Evolutionary conservation across 306 rosid genomes (phyloP), one percentile per base, ranked within the genome.

Genomic region (Oxytropis ochrocephala): DNA sequence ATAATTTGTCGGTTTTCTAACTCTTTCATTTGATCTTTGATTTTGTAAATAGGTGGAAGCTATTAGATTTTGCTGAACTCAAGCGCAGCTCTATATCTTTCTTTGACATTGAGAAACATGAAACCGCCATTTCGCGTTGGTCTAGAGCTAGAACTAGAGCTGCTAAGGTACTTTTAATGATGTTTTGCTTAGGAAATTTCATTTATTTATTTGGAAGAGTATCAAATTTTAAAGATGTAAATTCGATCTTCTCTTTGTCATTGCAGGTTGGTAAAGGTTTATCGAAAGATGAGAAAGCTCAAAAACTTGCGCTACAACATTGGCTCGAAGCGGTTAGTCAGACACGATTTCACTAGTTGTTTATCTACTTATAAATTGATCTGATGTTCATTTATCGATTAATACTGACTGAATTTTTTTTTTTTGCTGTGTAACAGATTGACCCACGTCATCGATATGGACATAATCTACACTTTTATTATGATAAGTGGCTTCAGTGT

Each of bases 391-490:
- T 69, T 69, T 69, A 44, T 69, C 47, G 33, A 49, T 54, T 70
- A n/a, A 55, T 64, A 62, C 73, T 75, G 57, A 85, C 75, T 48
- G 54, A 43, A 21, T 16, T 64, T 27, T 58, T 16, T 64, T 27
- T 58, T 79, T 78, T 21, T 27, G 16, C 5, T 47, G 11, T 66
- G 73, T 14, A 24, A 74, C 79, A 95, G 99, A 95, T 95, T 76
- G 99, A 95, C 49, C 99, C 99, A 2, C 87, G 99, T 66, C 99
- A 95, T 72, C 92, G 99, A 13, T 95, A 95, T 62, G 99, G 99
- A 79, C 99, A 95, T 79, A 95, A 95, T 81, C 85, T 95, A 17
- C 97, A 87, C 79, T 91, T 87, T 12, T 95, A 91, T 72, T 95
- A 87, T 72, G 69, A 82, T 30, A 91, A 86, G 41, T 95, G 99